A percentile compares a stretch with the other conserved stretches of the same genome.
These are phyloP conservation scores for Coffea humblotiana DNA, from an alignment of 305 asterid species.

Conservation along the genomic window DNA sequence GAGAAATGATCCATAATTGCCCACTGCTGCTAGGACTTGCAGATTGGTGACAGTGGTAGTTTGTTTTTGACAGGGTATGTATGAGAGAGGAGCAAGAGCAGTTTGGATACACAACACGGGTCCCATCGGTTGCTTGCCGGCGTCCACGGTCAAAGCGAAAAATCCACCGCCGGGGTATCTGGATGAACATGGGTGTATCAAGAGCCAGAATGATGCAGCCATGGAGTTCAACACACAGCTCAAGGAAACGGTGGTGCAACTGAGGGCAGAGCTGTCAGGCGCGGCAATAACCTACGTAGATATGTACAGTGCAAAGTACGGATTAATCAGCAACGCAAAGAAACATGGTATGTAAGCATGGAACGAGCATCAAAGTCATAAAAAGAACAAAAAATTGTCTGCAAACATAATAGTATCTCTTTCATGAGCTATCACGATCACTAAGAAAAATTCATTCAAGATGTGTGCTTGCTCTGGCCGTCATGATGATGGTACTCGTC, in stretches of 20 bases:
- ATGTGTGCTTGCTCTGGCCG: neutral
- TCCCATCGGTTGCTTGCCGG: constrained; percentile 66
- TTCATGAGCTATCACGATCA: neutral
- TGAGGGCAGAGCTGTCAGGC: constrained; percentile 45
- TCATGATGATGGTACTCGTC: neutral
- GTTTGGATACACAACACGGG: constrained; percentile 73
- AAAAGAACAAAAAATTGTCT: too few relatives aligned
- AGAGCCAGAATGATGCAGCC: constrained; percentile 40
- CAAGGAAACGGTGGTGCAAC: constrained; percentile 31
- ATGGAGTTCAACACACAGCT: constrained; percentile 52
- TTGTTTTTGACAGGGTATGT: constrained; percentile 38
- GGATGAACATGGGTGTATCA: constrained; percentile 52
- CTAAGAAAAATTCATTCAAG: neutral
- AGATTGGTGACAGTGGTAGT: neutral
- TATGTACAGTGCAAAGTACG: constrained; percentile 52
- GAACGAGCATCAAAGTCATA: neutral
- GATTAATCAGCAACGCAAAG: constrained; percentile 48
- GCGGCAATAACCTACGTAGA: constrained; percentile 59
- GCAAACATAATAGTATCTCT: neutral
- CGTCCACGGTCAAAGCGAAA: constrained; percentile 19
- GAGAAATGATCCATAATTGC: neutral
- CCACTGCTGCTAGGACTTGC: neutral
- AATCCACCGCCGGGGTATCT: constrained; percentile 37
- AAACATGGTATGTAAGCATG: constrained; percentile 31
- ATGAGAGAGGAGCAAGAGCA: constrained; percentile 57